Percentiles rank a stretch among this genome's conserved stretches.
phyloP scores from a whole-genome alignment of 2,329 filamentous ascomycete species.

The Clonostachys solani region DNA sequence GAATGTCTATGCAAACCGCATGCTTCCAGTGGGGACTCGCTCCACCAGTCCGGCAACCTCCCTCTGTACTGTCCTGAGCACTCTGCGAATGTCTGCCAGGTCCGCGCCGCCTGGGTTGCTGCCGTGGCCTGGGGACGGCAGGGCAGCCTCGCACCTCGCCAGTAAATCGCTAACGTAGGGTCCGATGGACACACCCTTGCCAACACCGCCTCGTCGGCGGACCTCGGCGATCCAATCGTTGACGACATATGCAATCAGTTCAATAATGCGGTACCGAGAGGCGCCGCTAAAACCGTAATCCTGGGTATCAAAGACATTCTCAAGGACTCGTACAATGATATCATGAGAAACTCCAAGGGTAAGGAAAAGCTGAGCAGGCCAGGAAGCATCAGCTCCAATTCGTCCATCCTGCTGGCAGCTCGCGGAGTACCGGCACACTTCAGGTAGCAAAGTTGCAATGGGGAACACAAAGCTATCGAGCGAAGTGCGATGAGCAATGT shows the following conservation, averaged over 20 bases:
- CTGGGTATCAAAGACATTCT: conserved; percentile 53
- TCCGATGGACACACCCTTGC: conserved; percentile 31
- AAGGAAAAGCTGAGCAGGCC: conserved; percentile 54
- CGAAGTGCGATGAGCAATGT: conserved; percentile 60
- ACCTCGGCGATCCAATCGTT: conserved; percentile 45
- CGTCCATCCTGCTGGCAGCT: conserved; percentile 54
- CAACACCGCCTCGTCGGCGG: conserved; percentile 37
- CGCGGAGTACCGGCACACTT: conserved; percentile 59
- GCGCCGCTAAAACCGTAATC: conserved; percentile 54
- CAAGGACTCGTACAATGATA: conserved; percentile 50
- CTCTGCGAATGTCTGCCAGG: conserved; percentile 34
- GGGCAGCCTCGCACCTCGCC: conserved; percentile 40
- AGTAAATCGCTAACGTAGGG: conserved; percentile 45
- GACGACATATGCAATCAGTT: conserved; percentile 47
- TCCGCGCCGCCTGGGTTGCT: conserved; percentile 40
- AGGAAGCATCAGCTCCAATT: conserved; percentile 51
- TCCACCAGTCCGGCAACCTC: conserved; percentile 39
- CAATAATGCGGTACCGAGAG: conserved; percentile 43
- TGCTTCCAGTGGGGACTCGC: conserved; percentile 31
- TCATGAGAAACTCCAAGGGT: conserved; percentile 52
- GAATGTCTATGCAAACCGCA: conserved; percentile 18
- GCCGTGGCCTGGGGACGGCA: conserved; percentile 31
- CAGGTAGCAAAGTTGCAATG: conserved; percentile 53
- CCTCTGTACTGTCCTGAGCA: conserved; percentile 34
- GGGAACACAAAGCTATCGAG: conserved; percentile 65